Base-by-base conservation (phyloP, 2,329 filamentous ascomycete species). In the Ceratocystis cubensis region DNA sequence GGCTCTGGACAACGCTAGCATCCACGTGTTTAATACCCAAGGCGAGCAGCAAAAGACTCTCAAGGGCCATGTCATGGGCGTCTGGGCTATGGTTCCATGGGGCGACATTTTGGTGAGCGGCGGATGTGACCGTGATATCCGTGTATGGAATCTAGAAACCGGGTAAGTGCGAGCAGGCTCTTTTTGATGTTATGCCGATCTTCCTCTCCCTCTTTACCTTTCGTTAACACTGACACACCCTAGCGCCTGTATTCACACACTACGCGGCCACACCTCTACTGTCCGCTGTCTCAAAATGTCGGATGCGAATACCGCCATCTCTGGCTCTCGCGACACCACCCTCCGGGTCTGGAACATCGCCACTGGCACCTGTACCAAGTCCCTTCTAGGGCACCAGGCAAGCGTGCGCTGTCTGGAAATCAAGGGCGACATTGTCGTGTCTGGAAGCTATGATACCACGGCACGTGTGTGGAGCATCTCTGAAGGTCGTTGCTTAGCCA, bases 1-100 rank as follows among this genome's bases (percentile, higher is more conserved):
- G 70, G 94, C 94, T 63, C 82, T 99, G 69, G 94, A 99, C 78
- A 99, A 97, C 76, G 93, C 94, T 46, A 96, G 95, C 79, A 99
- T 99, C 59, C 94, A 99, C 75, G 92, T 99, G 30, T 99, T 97
- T 74, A 90, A 97, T 74, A 92, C 91, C 0, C 85, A 94, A 70
- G 94, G 94, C 44, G 87, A 91, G 71, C 86, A 91, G 70, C 86
- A 96, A 71, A 90, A 91, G 74, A 96, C 91, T 1, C 78, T 99
- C 33, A 88, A 94, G 73, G 94, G 94, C 10, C 94, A 99, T 77
- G 89, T 97, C 57, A 99, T 99, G 94, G 94, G 94, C 50, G 94
- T 99, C 22, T 99, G 94, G 94, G 94, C 94, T 62, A 97, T 99
- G 93, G 91, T 99, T 28, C 94, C 94, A 5, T 96, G 92, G 89